phyloP scores from a whole-genome alignment of 148 eudicot genomes.

The Camellia granthamiana region DNA sequence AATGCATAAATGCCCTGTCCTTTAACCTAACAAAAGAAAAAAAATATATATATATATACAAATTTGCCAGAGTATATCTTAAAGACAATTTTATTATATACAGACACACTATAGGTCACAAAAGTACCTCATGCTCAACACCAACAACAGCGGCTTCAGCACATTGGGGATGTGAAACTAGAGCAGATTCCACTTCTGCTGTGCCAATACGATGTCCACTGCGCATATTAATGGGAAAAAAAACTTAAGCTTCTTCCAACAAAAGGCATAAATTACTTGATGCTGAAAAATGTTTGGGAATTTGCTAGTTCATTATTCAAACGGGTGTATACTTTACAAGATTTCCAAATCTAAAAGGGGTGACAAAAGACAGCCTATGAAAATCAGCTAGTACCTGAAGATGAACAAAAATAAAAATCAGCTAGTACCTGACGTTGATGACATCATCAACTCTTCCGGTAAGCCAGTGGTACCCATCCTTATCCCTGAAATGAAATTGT shows the following conservation, averaged over 20 bases:
- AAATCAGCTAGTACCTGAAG: slow-evolving; percentile 59
- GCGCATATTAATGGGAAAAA: slow-evolving; percentile 7
- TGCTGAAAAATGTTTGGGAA: background rate
- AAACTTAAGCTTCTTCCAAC: background rate
- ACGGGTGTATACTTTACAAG: background rate
- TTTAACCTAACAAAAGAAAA: slow-evolving; percentile 49
- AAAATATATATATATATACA: background rate
- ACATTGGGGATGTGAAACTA: slow-evolving; percentile 95
- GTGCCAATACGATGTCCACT: slow-evolving; percentile 99
- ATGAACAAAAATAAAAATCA: slow-evolving; percentile 30
- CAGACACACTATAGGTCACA: background rate
- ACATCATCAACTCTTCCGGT: slow-evolving; percentile 99
- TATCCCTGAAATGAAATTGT: slow-evolving; percentile 58
- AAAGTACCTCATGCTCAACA: slow-evolving; percentile 87
- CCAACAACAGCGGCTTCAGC: slow-evolving; percentile 99
- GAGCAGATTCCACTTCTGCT: slow-evolving; percentile 98
- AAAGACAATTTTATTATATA: background rate
- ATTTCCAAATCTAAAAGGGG: background rate
- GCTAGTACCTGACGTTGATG: slow-evolving; percentile 86
- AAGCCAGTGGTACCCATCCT: slow-evolving; percentile 97
- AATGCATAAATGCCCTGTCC: slow-evolving; percentile 99
- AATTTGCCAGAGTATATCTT: background rate
- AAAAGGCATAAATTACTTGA: background rate
- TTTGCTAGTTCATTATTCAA: background rate
- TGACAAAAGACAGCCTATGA: slow-evolving; percentile 11